Evolutionary conservation across 1,284 basidiomycete genomes (phyloP).

Genomic region (Earliella scabrosa): DNA sequence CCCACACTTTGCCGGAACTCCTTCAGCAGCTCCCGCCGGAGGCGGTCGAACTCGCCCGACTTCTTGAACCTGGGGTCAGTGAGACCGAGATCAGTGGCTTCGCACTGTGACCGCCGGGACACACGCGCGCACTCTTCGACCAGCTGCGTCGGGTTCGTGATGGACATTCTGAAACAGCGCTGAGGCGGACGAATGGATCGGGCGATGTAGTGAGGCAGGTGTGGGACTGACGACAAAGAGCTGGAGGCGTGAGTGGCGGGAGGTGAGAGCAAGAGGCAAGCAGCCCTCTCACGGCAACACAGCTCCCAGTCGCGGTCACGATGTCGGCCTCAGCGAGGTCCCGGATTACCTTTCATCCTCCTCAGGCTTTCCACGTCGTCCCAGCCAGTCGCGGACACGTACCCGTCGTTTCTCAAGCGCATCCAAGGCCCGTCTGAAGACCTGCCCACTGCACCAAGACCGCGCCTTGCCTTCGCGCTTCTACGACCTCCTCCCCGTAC

Average conservation of each 20-base stretch:
- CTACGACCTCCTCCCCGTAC: too few species aligned
- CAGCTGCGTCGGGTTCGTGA: slow-evolving; percentile 58
- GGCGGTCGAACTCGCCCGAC: slow-evolving; percentile 77
- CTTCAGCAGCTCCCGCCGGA: slow-evolving; percentile 65
- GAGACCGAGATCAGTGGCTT: background rate
- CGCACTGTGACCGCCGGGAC: background rate
- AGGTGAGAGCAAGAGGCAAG: slow-evolving; percentile 22
- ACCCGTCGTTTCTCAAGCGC: too few species aligned
- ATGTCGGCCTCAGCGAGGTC: slow-evolving; percentile 5
- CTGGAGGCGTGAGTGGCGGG: background rate
- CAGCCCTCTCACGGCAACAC: slow-evolving; percentile 18
- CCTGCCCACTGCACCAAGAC: too few species aligned
- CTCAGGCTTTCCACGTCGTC: too few species aligned
- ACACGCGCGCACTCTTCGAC: slow-evolving; percentile 55
- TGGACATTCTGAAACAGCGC: slow-evolving; percentile 36
- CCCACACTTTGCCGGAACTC: slow-evolving; percentile 70
- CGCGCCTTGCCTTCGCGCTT: too few species aligned
- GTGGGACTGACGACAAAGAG: slow-evolving; percentile 1
- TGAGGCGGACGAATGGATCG: background rate
- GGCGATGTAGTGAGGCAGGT: background rate
- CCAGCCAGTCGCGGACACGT: too few species aligned
- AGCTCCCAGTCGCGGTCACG: slow-evolving; percentile 18
- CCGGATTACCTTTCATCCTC: background rate
- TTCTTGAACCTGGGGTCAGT: slow-evolving; percentile 66
- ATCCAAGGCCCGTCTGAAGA: too few species aligned